These are phyloP conservation scores for Globisporangium carolinianum DNA, from an alignment of 352 stramenopile genomes.

Conservation along the genomic window DNA sequence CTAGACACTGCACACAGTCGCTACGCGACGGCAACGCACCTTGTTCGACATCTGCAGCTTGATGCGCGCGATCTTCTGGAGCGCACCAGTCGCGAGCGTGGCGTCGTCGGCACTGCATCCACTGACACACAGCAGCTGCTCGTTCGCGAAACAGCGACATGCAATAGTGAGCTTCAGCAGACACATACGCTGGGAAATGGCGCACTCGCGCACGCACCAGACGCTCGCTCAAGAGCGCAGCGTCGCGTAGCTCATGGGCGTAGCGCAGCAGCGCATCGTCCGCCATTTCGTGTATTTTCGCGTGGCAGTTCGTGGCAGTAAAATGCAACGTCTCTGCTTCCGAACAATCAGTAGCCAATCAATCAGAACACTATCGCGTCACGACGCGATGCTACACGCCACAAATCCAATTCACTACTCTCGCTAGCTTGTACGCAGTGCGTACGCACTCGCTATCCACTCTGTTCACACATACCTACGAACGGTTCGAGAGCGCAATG, in stretches of 20 bases:
- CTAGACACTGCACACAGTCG: background rate
- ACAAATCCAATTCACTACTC: background rate
- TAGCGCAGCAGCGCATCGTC: slow-evolving; percentile 3
- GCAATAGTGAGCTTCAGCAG: too few relatives aligned
- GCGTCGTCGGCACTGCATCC: slow-evolving; percentile 19
- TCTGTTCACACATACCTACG: slow-evolving; percentile 9
- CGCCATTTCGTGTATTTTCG: background rate
- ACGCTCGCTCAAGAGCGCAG: slow-evolving; percentile 29
- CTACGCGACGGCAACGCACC: slow-evolving; percentile 8
- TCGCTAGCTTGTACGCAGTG: background rate
- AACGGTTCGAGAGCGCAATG: slow-evolving; percentile 63
- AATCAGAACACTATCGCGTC: too few relatives aligned
- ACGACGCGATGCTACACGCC: background rate
- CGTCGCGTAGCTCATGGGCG: slow-evolving; percentile 13
- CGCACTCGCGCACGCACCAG: slow-evolving; percentile 17
- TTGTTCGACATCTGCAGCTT: slow-evolving; percentile 44
- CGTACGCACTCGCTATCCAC: background rate
- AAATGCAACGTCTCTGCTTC: too few relatives aligned
- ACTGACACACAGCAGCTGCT: slow-evolving; percentile 44
- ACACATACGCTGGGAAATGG: too few relatives aligned
- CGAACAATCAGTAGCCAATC: too few relatives aligned
- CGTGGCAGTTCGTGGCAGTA: too few relatives aligned
- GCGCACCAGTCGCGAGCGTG: slow-evolving; percentile 19
- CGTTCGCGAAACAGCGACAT: background rate
- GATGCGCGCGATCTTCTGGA: slow-evolving; percentile 38